These are phyloP conservation scores for Podospora tetraspora DNA, from an alignment of 495 filamentous ascomycete species.

Conservation along the genomic window DNA sequence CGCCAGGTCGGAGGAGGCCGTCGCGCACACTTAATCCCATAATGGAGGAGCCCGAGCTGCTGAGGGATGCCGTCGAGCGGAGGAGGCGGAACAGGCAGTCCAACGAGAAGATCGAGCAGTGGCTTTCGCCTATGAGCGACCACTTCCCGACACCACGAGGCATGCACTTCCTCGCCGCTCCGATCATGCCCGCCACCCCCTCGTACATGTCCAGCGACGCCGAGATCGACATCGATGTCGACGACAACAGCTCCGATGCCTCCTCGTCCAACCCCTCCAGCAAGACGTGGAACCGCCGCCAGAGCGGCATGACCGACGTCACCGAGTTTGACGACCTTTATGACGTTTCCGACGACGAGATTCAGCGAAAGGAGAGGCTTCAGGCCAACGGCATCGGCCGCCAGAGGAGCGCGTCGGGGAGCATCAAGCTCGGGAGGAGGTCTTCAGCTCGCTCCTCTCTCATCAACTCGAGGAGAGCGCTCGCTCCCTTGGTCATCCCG, in stretches of 20 bases:
- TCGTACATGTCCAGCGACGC: slow-evolving; percentile 31
- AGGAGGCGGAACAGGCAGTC: slow-evolving; percentile 39
- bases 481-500: slow-evolving; percentile 72
- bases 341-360: slow-evolving; percentile 67
- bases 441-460: slow-evolving; percentile 22
- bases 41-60: slow-evolving; percentile 60
- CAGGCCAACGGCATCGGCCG: slow-evolving; percentile 34
- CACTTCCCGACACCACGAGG: slow-evolving; percentile 58
- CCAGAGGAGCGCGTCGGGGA: slow-evolving; percentile 30
- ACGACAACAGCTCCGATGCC: slow-evolving; percentile 45
- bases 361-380: slow-evolving; percentile 27
- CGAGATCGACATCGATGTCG: slow-evolving; percentile 29
- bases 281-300: slow-evolving; percentile 47
- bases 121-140: slow-evolving; percentile 54
- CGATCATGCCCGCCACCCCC: slow-evolving; percentile 44
- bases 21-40: slow-evolving; percentile 74
- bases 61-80: slow-evolving; percentile 18
- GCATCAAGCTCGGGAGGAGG: slow-evolving; percentile 22
- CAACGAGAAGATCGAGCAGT: slow-evolving; percentile 47
- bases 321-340: slow-evolving; percentile 82
- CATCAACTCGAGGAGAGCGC: slow-evolving; percentile 37
- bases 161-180: slow-evolving; percentile 52
- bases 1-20: slow-evolving; percentile 61
- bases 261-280: slow-evolving; percentile 48
- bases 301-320: slow-evolving; percentile 50